Evolutionary conservation across 495 filamentous ascomycete genomes (phyloP).

Genomic region (Aspergillus affinis): DNA sequence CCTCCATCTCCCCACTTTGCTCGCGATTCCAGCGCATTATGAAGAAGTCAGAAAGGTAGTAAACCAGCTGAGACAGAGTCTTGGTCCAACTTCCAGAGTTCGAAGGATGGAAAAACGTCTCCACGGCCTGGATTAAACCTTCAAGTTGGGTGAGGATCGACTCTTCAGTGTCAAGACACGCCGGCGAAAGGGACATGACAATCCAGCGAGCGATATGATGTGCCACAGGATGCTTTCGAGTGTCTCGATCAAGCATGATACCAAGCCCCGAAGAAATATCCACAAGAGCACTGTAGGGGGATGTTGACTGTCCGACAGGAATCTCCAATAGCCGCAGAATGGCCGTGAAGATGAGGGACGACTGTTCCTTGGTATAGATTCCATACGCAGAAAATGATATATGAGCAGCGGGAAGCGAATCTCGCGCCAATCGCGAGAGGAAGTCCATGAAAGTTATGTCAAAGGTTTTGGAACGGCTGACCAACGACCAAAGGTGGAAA

Average conservation of each 20-base stretch:
- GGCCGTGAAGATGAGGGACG: slow-evolving; percentile 88
- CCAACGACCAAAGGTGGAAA: slow-evolving; percentile 94
- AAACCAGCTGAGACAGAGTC: slow-evolving; percentile 85
- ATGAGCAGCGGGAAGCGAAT: slow-evolving; percentile 70
- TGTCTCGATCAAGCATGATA: slow-evolving; percentile 84
- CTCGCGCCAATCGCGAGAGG: slow-evolving; percentile 80
- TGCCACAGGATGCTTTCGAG: slow-evolving; percentile 84
- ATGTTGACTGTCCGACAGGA: slow-evolving; percentile 92
- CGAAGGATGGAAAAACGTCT: slow-evolving; percentile 98
- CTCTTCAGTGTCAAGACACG: slow-evolving; percentile 71
- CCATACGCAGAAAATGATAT: slow-evolving; percentile 85
- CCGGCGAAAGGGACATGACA: slow-evolving; percentile 86
- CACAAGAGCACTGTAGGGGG: slow-evolving; percentile 79
- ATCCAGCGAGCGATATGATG: slow-evolving; percentile 97
- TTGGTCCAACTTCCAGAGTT: slow-evolving; percentile 93
- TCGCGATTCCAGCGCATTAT: slow-evolving; percentile 98
- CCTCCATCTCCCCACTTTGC: slow-evolving; percentile 83
- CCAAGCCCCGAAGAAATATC: slow-evolving; percentile 82
- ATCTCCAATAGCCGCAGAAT: slow-evolving; percentile 90
- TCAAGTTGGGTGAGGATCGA: slow-evolving; percentile 86
- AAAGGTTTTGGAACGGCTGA: slow-evolving; percentile 84
- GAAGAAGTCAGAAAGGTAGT: slow-evolving; percentile 93
- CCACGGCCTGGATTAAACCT: slow-evolving; percentile 90
- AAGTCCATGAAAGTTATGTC: slow-evolving; percentile 88
- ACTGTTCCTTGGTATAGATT: slow-evolving; percentile 90